Evolutionary conservation across 1,284 basidiomycete species (phyloP).

Genomic region (Rhodotorula sp.): DNA sequence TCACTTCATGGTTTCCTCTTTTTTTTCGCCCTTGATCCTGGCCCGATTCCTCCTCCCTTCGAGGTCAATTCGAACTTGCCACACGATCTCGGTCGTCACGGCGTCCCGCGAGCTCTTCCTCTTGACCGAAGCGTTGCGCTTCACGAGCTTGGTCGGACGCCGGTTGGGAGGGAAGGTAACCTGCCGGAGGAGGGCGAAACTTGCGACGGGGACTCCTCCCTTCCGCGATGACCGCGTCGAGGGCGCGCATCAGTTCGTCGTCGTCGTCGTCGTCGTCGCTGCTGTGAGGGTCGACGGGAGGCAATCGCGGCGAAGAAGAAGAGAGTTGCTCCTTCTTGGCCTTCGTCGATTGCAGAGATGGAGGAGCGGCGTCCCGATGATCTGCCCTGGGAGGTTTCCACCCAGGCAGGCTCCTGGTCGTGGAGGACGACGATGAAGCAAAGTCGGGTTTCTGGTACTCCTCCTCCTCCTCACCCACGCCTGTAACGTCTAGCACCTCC

Average conservation of each 20-base stretch:
- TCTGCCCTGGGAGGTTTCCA: not conserved
- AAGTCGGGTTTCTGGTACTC: not conserved
- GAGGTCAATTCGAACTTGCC: too few species aligned
- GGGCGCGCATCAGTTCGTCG: slow-evolving; percentile 2
- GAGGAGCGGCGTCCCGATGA: not conserved
- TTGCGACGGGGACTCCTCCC: not conserved
- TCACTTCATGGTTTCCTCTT: too few species aligned
- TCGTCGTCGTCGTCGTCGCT: not conserved
- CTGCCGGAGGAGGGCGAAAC: not conserved
- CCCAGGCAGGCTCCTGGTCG: not conserved
- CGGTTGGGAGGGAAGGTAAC: too few species aligned
- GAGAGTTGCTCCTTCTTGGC: not conserved
- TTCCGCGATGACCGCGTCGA: not conserved
- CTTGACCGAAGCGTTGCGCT: too few species aligned
- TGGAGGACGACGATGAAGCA: not conserved
- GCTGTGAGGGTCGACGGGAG: not conserved
- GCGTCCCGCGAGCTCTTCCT: too few species aligned
- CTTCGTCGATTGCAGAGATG: not conserved
- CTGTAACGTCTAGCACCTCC: not conserved
- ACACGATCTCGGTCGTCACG: too few species aligned
- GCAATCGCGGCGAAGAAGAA: not conserved
- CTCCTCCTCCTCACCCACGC: not conserved
- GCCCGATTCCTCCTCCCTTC: too few species aligned
- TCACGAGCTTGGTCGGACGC: too few species aligned
- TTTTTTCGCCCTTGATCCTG: too few species aligned